Conservation (phyloP, 139 green algal genomes). For the Spirogloea muscicola region DNA sequence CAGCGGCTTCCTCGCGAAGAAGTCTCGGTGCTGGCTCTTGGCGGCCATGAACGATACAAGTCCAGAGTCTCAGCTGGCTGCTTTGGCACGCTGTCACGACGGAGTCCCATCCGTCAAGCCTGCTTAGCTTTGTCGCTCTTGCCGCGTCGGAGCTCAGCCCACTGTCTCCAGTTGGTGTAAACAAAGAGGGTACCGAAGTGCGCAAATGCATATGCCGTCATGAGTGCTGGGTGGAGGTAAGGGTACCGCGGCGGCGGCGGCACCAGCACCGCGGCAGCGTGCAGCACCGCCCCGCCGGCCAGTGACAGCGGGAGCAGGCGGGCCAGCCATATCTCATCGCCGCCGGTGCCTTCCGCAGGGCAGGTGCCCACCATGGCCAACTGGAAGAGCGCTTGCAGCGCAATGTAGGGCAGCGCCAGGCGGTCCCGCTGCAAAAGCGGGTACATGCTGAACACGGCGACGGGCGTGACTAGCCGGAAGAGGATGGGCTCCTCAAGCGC, state of each 20-base stretch:
- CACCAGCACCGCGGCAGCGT: neutral
- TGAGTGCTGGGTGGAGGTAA: constrained; percentile 37
- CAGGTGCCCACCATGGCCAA: neutral
- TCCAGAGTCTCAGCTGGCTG: no score
- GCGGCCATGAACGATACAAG: no score
- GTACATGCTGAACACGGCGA: constrained; percentile 79
- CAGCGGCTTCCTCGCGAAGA: no score
- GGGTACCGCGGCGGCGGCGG: constrained; percentile 12
- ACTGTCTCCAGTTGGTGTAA: constrained; percentile 36
- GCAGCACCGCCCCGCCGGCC: constrained; percentile 1
- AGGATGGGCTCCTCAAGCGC: constrained; percentile 53
- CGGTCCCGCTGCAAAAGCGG: constrained; percentile 84
- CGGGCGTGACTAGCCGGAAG: constrained; percentile 55
- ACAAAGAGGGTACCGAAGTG: constrained; percentile 17
- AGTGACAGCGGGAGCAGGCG: constrained; percentile 1
- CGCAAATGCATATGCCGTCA: constrained; percentile 26
- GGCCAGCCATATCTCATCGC: neutral
- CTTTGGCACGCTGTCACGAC: no score
- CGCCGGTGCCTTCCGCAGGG: neutral
- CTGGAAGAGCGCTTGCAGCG: constrained; percentile 19
- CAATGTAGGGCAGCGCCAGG: constrained; percentile 64
- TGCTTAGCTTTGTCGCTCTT: no score
- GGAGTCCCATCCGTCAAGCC: no score
- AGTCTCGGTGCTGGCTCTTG: no score
- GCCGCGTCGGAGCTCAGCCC: no score